Evolutionary conservation across 768 basidiomycete species (phyloP), one percentile per base, ranked within the genome.

Genomic region (Favolaschia claudopus): DNA sequence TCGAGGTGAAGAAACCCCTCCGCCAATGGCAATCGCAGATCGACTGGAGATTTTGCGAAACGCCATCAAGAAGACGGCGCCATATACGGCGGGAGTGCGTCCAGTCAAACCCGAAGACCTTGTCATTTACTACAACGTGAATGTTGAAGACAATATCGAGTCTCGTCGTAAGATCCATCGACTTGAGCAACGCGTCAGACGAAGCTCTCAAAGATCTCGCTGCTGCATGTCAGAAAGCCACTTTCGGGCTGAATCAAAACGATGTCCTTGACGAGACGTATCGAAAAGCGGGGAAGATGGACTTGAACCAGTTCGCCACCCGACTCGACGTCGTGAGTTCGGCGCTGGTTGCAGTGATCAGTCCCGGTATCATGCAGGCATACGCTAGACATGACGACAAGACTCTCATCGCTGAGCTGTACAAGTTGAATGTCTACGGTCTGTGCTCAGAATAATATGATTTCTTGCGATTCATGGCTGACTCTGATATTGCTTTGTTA

Each of bases 181-280:
- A 22, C 60, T 1, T 64, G 17, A 27, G 40, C 1, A 7, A 1
- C 34, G 44, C 56, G 33, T 42, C 54, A 28, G 34, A 56, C 31
- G 22, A 44, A 10, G 40, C 60, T 12, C 63, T 76, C 10, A 51
- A 45, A 10, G 47, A 28, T 5, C 69, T 76, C 25, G 33, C 67
- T 2, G 37, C 58, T 3, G 60, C 67, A 14, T 76, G 74, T 51
- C 53, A 67, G 1, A 46, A 66, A 12, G 74, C 73, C 13, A 68
- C 72, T 0, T 74, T 76, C 44, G 74, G 74, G 1, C 33, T 58
- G 1, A 54, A 63, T 42, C n/a, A 60, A 10, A 29, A 71, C 28
- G 72, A 73, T 55, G 70, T 75, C 19, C 52, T 67, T 17, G 73
- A 75, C 55, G 73, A 74, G 33, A 55, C 63, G 2, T 74, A 76